Evolutionary conservation across 1,284 basidiomycete genomes (phyloP), one percentile per base, ranked within the genome.

Genomic region (Coriolopsis trogii): DNA sequence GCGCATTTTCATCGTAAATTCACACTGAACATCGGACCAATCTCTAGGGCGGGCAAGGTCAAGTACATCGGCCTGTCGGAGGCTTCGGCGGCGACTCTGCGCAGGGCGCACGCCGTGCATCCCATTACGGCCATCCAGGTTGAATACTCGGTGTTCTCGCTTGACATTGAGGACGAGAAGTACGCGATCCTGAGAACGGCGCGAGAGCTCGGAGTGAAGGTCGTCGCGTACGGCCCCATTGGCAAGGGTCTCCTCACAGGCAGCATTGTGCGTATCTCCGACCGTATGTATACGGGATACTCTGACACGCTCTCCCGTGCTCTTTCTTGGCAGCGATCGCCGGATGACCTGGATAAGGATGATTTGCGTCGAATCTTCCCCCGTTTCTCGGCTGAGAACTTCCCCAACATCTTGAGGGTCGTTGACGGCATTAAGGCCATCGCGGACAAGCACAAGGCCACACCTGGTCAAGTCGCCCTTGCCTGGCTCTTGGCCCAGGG

Each of bases 331-430:
- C 45, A 78, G 75, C 75, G 73, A 67, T 75, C 72, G 8, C 68
- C 70, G 4, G 74, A 76, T 21, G 83, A 86, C 61, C 75, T 87
- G 42, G 73, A 73, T 7, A 71, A 73, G 31, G 76, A 68, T 36
- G 84, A 85, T 61, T 70, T 73, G 47, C 70, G 78, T 25, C 60
- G 61, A 1, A 45, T 9, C 0, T 49, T 76, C 21, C 74, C 70
- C 34, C 70, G 70, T 16, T 72, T 72, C 61, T 67, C 66, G 24
- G 65, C 67, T 18, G 74, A 77, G 62, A 78, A 80, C 62, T 75
- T 79, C 54, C 62, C 67, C 13, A 71, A 74, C 56, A 77, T 79
- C 61, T 61, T 76, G 26, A 62, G 70, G 42, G 60, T 79, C 21
- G 74, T 70, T 2, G 65, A 75, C n/a, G 66, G 69, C 37, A 55